Conservation (phyloP, 495 filamentous ascomycete species). For the Aspergillus wentii region DNA sequence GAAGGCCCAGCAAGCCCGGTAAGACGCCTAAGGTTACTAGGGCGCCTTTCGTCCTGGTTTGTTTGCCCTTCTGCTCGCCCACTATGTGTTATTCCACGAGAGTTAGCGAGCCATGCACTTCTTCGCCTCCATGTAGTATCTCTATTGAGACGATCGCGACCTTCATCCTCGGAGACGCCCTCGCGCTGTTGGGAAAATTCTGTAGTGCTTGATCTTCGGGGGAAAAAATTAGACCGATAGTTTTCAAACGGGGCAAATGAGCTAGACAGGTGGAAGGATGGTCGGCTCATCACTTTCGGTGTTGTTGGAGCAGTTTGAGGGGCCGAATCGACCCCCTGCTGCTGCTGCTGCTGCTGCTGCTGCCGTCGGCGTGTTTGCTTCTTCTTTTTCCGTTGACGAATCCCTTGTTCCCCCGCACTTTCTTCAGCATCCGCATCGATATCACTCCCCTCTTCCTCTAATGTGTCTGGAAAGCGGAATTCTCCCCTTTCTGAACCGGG, state of each 20-base stretch:
- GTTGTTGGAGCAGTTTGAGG: slow-evolving; percentile 59
- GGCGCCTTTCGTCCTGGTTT: slow-evolving; percentile 51
- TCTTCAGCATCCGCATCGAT: slow-evolving; percentile 78
- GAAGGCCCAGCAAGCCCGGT: slow-evolving; percentile 63
- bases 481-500: slow-evolving; percentile 47
- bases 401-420: slow-evolving; percentile 44
- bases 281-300: slow-evolving; percentile 43
- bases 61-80: slow-evolving; percentile 14
- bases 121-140: slow-evolving; percentile 53
- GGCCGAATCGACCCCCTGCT: slow-evolving; percentile 44
- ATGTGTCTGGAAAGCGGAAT: slow-evolving; percentile 46
- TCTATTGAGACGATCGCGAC: slow-evolving; percentile 63
- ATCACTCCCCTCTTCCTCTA: slow-evolving; percentile 61
- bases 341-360: slow-evolving; percentile 45
- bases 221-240: slow-evolving; percentile 50
- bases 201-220: slow-evolving; percentile 62
- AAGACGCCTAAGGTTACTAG: slow-evolving; percentile 68
- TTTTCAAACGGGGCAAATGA: slow-evolving; percentile 46
- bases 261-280: slow-evolving; percentile 40
- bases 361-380: slow-evolving; percentile 43
- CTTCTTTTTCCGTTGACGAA: slow-evolving; percentile 36
- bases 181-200: slow-evolving; percentile 64
- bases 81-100: slow-evolving; percentile 52
- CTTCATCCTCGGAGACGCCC: slow-evolving; percentile 85
- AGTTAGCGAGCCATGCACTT: slow-evolving; percentile 49